Evolutionary conservation across 768 basidiomycete species (phyloP), one percentile per base, ranked within the genome.

Genomic region (Suillus alpinus): DNA sequence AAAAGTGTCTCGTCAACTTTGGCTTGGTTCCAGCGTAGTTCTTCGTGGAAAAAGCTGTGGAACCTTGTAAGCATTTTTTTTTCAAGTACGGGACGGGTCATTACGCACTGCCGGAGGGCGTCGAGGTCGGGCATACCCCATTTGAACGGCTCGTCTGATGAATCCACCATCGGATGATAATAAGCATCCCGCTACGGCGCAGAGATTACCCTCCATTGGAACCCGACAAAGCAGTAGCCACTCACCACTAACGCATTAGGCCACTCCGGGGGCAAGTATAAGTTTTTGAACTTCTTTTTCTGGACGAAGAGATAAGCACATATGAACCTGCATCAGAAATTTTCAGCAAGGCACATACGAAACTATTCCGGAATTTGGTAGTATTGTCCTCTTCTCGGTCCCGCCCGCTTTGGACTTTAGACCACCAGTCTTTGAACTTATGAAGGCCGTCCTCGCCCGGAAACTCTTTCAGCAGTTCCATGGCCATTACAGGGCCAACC

Each of bases 41-140:
- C 95, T 57, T 86, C 80, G 20, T 80, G 79, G 58, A 95, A 76
- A 68, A 91, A 91, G 51, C 90, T 92, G 66, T 1, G 23, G 26
- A 47, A 56, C 46, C 18, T 51, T 61, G 57, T 70, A 56, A 71
- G 67, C 49, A 55, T 52, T 46, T 34, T 65, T 4, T 32, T 56
- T 34, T 58, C 36, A 43, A 4, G 58, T 53, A 64, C 65, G 23
- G 18, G 23, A 23, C 3, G 20, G 36, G 53, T 26, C 10, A 50
- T 60, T 56, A 76, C 86, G 59, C 71, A 95, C 93, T 81, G 75
- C 63, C 95, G 86, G 58, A 99, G 83, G 3, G 89, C 95, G 69
- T 97, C 94, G 2, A 99, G 84, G 71, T 98, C 97, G n/a, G 95
- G 94, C 63, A 95, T 77, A 4, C 93, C 95, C 96, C 96, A 99